These are phyloP conservation scores for Verticillium zaregamsianum DNA, from an alignment of 2,329 filamentous ascomycete genomes.

Conservation along the genomic window DNA sequence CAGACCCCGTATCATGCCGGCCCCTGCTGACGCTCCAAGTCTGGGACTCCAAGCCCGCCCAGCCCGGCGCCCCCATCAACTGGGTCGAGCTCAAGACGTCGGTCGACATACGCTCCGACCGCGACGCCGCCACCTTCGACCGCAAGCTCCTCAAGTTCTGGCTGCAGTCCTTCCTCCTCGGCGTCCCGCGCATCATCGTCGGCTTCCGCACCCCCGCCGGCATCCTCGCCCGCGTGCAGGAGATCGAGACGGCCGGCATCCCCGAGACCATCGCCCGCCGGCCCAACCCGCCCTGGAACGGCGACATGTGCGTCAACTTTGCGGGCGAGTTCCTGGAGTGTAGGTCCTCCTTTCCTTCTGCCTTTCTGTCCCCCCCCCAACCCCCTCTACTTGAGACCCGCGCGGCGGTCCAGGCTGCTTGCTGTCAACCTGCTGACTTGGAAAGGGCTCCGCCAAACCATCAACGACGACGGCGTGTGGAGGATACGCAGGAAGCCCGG, in stretches of 20 bases:
- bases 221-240: constrained; percentile 66
- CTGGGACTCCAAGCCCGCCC: constrained; percentile 74
- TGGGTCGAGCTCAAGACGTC: constrained; percentile 96
- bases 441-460: constrained; percentile 58
- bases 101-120: constrained; percentile 63
- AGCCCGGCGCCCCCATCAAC: constrained; percentile 65
- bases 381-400: not conserved
- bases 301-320: constrained; percentile 91
- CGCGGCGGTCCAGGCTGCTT: not conserved
- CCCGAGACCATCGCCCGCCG: constrained; percentile 68
- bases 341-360: constrained; percentile 34
- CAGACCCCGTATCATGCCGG: not conserved
- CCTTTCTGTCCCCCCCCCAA: not conserved
- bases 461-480: constrained; percentile 74
- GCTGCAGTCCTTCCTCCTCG: constrained; percentile 93
- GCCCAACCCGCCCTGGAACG: constrained; percentile 75
- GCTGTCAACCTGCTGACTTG: constrained; percentile 11
- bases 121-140: constrained; percentile 73
- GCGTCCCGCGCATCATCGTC: constrained; percentile 86
- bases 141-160: constrained; percentile 92
- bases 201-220: constrained; percentile 77
- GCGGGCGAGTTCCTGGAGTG: constrained; percentile 72
- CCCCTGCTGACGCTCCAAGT: constrained; percentile 40
- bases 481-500: constrained; percentile 65
- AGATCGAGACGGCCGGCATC: constrained; percentile 75